Percentiles rank a stretch among this genome's conserved stretches.
phyloP scores from a whole-genome alignment of 2,329 filamentous ascomycete genomes.

The Talaromyces pinophilus region DNA sequence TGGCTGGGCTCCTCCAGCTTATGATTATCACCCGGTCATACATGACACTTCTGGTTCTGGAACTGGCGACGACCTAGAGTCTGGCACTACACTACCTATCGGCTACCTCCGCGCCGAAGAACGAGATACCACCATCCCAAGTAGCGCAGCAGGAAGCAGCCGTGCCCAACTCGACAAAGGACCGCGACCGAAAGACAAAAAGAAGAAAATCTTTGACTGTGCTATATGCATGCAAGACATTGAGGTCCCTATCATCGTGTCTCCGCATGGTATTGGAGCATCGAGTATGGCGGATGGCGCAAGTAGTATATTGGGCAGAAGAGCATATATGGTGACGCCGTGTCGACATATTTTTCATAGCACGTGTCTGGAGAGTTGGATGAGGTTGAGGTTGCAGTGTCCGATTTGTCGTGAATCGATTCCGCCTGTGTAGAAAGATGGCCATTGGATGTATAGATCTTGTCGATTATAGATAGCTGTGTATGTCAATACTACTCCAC shows the following conservation, averaged over 20 bases:
- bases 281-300: conserved; percentile 46
- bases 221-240: conserved; percentile 92
- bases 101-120: conserved; percentile 61
- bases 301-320: conserved; percentile 71
- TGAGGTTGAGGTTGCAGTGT: conserved; percentile 89
- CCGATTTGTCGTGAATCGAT: conserved; percentile 91
- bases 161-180: conserved; percentile 35
- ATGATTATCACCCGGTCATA: conserved; percentile 92
- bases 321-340: conserved; percentile 95
- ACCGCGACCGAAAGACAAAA: conserved; percentile 46
- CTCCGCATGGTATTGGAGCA: conserved; percentile 53
- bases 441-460: neutral
- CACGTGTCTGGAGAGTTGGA: conserved; percentile 90
- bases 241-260: conserved; percentile 75
- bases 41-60: conserved; percentile 47
- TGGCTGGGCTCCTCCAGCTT: conserved; percentile 65
- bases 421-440: conserved; percentile 68
- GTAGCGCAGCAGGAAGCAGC: conserved; percentile 34
- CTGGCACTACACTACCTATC: conserved; percentile 73
- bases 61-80: conserved; percentile 73
- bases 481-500: neutral
- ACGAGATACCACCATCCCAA: conserved; percentile 37
- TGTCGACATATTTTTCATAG: conserved; percentile 96
- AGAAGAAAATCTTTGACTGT: conserved; percentile 75
- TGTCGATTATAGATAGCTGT: neutral